phyloP scores from a whole-genome alignment of 257 asterid species.

The Nicotiana tabacum region DNA sequence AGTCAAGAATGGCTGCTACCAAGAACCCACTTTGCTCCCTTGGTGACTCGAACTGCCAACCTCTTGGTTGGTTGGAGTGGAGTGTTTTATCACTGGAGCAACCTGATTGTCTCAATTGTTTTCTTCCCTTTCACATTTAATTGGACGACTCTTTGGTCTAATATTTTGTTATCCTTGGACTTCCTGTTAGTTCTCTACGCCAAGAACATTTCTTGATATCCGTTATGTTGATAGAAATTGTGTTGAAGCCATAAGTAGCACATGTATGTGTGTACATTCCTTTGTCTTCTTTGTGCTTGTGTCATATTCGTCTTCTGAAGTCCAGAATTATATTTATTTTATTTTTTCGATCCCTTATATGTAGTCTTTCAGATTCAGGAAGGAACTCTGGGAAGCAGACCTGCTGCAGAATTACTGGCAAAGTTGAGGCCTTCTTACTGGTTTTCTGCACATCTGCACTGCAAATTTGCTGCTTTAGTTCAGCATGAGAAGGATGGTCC shows the following conservation, averaged over 20 bases:
- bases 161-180: neutral
- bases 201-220: neutral
- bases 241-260: neutral
- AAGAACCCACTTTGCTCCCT: neutral
- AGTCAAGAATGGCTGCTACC: neutral
- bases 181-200: neutral
- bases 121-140: neutral
- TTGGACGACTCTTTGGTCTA: neutral
- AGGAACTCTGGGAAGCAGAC: slow-evolving; percentile 77
- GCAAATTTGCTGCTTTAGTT: slow-evolving; percentile 92
- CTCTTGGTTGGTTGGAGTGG: neutral
- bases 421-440: slow-evolving; percentile 78
- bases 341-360: neutral
- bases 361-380: slow-evolving; percentile 47
- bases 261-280: neutral
- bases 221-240: neutral
- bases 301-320: neutral
- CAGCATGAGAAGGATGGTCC: slow-evolving; percentile 72
- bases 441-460: slow-evolving; percentile 97
- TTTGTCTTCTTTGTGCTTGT: neutral
- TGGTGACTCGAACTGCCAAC: neutral
- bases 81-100: neutral
- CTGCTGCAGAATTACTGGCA: slow-evolving; percentile 79
- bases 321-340: neutral
- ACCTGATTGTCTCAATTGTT: neutral